These are phyloP conservation scores for Suhomyces wounanorum DNA, from an alignment of 1,139 yeast species.

Conservation along the genomic window DNA sequence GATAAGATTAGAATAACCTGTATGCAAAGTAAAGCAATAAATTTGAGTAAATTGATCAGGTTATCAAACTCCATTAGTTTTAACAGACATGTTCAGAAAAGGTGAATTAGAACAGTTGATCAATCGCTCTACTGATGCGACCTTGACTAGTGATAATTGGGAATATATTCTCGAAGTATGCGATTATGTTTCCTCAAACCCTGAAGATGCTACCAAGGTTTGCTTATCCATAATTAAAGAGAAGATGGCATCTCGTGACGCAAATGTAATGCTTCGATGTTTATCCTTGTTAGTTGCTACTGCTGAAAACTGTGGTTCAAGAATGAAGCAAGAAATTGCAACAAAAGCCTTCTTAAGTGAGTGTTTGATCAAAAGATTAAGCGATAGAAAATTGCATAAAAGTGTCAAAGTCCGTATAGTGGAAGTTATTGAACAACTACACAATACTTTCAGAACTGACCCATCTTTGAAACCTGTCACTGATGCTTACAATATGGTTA, in stretches of 20 bases:
- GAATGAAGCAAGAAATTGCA: conserved; percentile 81
- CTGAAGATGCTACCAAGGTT: conserved; percentile 58
- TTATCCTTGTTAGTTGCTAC: conserved; percentile 71
- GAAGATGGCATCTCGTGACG: conserved; percentile 65
- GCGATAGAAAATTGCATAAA: conserved; percentile 60
- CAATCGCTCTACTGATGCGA: conserved; percentile 78
- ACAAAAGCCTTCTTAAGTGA: conserved; percentile 62
- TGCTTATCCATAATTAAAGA: conserved; percentile 54
- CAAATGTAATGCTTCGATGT: conserved; percentile 76
- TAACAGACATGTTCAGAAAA: conserved; percentile 8
- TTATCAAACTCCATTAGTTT: neutral
- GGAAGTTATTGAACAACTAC: conserved; percentile 69
- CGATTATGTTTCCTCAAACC: conserved; percentile 72
- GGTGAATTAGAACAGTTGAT: conserved; percentile 24
- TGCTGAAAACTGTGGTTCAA: conserved; percentile 93
- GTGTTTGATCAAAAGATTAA: conserved; percentile 54
- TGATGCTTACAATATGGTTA: conserved; percentile 55
- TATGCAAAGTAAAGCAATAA: too few species aligned
- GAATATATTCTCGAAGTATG: conserved; percentile 79
- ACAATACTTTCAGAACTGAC: conserved; percentile 58
- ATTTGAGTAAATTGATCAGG: neutral
- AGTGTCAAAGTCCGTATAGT: conserved; percentile 67
- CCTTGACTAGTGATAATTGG: conserved; percentile 86
- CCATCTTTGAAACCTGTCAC: conserved; percentile 74
- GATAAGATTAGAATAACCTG: neutral